Evolutionary conservation across 75 land plant species (phyloP).

Genomic region (Pseudotsuga menziesii): DNA sequence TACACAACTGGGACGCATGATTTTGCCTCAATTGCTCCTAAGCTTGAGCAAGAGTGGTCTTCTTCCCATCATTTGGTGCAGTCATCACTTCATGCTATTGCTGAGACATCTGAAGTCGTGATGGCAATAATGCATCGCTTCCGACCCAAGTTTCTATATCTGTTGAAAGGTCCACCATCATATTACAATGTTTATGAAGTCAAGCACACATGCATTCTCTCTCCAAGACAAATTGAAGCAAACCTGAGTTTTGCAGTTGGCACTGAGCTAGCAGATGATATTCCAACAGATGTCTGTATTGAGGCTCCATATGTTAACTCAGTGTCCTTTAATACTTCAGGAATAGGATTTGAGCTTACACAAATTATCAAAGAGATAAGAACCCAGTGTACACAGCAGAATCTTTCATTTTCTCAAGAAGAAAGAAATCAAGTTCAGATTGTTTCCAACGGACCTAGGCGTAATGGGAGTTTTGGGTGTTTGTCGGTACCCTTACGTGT

Average conservation of each 20-base stretch:
- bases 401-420: conserved; percentile 3
- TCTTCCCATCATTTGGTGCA: conserved; percentile 59
- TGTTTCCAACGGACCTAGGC: too few species aligned
- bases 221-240: conserved; percentile 9
- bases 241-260: conserved; percentile 17
- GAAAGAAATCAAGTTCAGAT: too few species aligned
- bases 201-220: conserved; percentile 45
- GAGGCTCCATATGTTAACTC: conserved; percentile 43
- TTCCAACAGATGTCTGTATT: conserved; percentile 26
- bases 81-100: conserved; percentile 53
- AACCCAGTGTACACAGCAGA: conserved; percentile 22
- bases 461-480: too few species aligned
- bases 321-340: conserved; percentile 19
- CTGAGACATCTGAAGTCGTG: conserved; percentile 52
- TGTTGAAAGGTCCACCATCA: conserved; percentile 32
- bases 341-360: conserved; percentile 32
- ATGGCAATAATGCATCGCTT: conserved; percentile 52
- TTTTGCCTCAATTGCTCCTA: conserved; percentile 14
- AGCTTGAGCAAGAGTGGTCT: conserved; percentile 78
- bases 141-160: conserved; percentile 52
- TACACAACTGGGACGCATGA: not conserved
- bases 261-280: conserved; percentile 17
- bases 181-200: conserved; percentile 54
- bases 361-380: conserved; percentile 41
- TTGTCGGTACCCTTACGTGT: too few species aligned